Base-by-base conservation (phyloP, 2,329 filamentous ascomycete species). In the Fusarium armeniacum region DNA sequence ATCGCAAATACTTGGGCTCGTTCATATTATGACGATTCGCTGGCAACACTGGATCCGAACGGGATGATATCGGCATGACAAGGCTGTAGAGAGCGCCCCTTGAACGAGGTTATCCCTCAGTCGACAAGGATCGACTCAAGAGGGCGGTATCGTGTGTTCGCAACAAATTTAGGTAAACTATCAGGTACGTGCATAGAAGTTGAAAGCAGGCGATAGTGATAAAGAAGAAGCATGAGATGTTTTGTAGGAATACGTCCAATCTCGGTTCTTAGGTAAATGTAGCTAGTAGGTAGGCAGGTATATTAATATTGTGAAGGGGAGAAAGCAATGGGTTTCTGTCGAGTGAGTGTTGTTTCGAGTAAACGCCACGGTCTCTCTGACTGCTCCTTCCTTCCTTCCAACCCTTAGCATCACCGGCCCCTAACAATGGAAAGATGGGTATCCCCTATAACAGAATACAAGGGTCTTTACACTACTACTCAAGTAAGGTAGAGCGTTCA, bases 1-100 rank as follows among this genome's bases (percentile, higher is more conserved):
- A 13, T 16, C 12, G 5, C 3, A 13, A 12, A n/a, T 72, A 79
- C 78, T 69, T 78, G 44, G 65, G 44, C 7, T 78, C 76, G 28
- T 33, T 69, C 12, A 61, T 30, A 24, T 64, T 52, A 47, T 49
- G 40, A 35, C 32, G 41, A 22, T 41, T 66, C 15, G 40, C 22
- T 60, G 58, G 51, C 24, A 58, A 30, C 13, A 62, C 44, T 40
- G 54, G 50, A n/a, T 72, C 66, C 13, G 73, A 68, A 47, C 35
- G 61, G 28, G 73, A 63, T 51, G 35, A 22, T 12, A 18, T 22
- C 28, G 73, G 64, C 71, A 77, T 78, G 32, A 53, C 49, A 55
- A 41, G 36, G 11, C 24, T 43, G n/a, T 6, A 46, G 33, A 7
- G 15, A 28, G 15, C 5, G 5, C 15, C 46, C n/a, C 18, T 49